A percentile compares a stretch with the other conserved stretches of the same genome.
Conservation (phyloP, 345 rosid genomes). For the Salix dunnii region DNA sequence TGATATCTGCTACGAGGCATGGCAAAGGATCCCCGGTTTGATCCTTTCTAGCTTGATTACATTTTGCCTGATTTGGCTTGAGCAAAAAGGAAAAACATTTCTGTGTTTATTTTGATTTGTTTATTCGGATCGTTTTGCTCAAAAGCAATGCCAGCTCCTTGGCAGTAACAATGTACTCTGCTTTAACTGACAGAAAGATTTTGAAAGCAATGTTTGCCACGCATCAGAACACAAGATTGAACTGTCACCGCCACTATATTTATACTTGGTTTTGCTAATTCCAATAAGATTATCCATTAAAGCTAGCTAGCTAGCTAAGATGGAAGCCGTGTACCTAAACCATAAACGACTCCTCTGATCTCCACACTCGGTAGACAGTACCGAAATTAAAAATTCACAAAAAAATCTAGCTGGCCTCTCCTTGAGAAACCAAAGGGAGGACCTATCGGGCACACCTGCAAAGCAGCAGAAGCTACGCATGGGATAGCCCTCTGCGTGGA, state of each 20-base stretch:
- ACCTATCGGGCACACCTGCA: background rate
- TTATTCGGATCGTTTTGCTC: background rate
- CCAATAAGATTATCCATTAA: conserved; percentile 8
- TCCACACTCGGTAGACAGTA: background rate
- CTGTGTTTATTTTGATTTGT: background rate
- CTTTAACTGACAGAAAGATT: conserved; percentile 17
- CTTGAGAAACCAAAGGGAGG: background rate
- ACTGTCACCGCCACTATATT: conserved; percentile 26
- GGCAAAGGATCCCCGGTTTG: conserved; percentile 1
- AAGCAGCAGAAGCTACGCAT: background rate
- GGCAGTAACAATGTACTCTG: conserved; percentile 15
- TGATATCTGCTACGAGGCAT: background rate
- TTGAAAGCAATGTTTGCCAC: conserved; percentile 6
- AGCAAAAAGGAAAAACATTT: background rate
- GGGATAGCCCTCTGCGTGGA: background rate
- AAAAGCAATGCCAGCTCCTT: background rate
- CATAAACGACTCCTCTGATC: background rate
- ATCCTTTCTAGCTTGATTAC: background rate
- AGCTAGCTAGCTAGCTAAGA: background rate
- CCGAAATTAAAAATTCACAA: background rate
- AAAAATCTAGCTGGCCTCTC: background rate
- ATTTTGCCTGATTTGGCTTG: conserved; percentile 15
- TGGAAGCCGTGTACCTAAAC: background rate
- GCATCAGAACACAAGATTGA: conserved; percentile 3
- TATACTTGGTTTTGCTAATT: background rate